phyloP scores from a whole-genome alignment of 2,329 filamentous ascomycete species.

The Zymoseptoria passerinii region DNA sequence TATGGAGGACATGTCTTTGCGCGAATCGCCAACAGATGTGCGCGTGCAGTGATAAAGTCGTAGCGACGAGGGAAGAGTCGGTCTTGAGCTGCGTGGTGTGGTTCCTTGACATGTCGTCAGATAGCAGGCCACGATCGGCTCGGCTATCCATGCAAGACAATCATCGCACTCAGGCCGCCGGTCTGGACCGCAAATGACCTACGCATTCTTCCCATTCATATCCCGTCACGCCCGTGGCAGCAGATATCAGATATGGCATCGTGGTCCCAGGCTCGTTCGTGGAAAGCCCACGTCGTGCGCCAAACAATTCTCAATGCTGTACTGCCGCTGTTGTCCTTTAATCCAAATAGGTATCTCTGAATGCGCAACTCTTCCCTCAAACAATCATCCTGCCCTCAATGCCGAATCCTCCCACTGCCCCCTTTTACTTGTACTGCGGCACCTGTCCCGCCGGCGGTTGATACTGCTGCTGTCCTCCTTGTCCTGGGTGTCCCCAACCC shows the following conservation, averaged over 20 bases:
- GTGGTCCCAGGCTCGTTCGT: background rate
- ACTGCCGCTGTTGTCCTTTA: background rate
- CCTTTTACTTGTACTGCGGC: constrained; percentile 11
- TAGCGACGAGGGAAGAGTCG: too few species aligned
- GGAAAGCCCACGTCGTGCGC: background rate
- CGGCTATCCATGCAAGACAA: too few species aligned
- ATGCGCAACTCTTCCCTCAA: background rate
- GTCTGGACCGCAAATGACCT: too few species aligned
- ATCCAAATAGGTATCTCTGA: background rate
- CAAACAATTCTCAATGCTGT: background rate
- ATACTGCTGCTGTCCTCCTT: constrained; percentile 14
- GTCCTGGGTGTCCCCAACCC: constrained; percentile 13
- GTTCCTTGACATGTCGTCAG: too few species aligned
- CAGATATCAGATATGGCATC: background rate
- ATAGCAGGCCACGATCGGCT: too few species aligned
- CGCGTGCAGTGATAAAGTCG: too few species aligned
- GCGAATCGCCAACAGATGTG: too few species aligned
- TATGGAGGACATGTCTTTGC: too few species aligned
- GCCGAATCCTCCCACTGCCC: background rate
- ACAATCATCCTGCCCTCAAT: background rate
- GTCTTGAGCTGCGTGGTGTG: too few species aligned
- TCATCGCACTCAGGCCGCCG: too few species aligned
- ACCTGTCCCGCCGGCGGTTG: constrained; percentile 8
- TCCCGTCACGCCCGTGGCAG: too few species aligned
- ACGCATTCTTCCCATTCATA: too few species aligned